Evolutionary conservation across 805 yeast genomes (phyloP).

Genomic region (Ogataea populi-albae): DNA sequence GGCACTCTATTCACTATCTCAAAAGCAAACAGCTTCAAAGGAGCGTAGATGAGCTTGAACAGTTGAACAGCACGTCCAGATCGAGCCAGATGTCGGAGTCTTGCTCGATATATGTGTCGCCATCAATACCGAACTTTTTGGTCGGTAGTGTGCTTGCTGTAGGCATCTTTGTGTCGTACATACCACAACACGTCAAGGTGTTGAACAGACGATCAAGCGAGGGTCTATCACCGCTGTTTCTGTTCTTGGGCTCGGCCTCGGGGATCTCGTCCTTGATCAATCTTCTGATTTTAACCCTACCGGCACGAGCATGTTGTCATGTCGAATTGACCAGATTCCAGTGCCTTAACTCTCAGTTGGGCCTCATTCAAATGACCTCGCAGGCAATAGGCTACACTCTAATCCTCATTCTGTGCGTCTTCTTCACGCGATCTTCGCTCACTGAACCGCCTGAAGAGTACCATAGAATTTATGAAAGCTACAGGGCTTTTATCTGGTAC

Average conservation of each 20-base stretch:
- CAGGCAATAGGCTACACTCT: slow-evolving; percentile 60
- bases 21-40: too few species aligned
- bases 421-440: slow-evolving; percentile 43
- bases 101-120: slow-evolving; percentile 47
- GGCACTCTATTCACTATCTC: slow-evolving; percentile 2
- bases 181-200: slow-evolving; percentile 72
- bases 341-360: slow-evolving; percentile 64
- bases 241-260: slow-evolving; percentile 67
- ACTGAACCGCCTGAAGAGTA: slow-evolving; percentile 47
- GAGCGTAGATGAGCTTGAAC: too few species aligned
- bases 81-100: slow-evolving; percentile 5
- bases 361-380: slow-evolving; percentile 61
- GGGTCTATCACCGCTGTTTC: slow-evolving; percentile 72
- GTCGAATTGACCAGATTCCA: slow-evolving; percentile 44
- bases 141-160: slow-evolving; percentile 53
- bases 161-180: slow-evolving; percentile 68
- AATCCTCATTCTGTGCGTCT: slow-evolving; percentile 54
- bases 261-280: slow-evolving; percentile 68
- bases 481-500: slow-evolving; percentile 40
- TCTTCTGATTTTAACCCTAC: slow-evolving; percentile 56
- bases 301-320: slow-evolving; percentile 62
- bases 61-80: neutral
- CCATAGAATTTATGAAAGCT: slow-evolving; percentile 38
- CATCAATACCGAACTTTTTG: slow-evolving; percentile 46
- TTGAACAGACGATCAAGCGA: slow-evolving; percentile 60